phyloP scores from a whole-genome alignment of 2,329 filamentous ascomycete species.

The Fusarium tupiense region DNA sequence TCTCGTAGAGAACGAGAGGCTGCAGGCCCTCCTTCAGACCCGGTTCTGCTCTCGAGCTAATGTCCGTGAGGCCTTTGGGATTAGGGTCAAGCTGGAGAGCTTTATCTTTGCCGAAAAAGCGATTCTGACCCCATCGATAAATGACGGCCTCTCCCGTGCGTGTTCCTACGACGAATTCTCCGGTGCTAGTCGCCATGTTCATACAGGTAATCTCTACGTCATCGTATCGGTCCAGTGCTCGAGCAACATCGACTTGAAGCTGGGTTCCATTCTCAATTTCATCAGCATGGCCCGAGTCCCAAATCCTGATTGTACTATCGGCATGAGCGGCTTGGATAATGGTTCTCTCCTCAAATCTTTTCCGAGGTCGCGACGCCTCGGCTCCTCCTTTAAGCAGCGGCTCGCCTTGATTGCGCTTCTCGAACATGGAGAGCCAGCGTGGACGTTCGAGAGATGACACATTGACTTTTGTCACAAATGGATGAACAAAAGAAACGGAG shows the following conservation, averaged over 20 bases:
- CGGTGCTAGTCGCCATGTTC: conserved; percentile 81
- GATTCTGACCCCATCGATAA: conserved; percentile 89
- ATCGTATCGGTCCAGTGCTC: conserved; percentile 81
- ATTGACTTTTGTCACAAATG: conserved; percentile 79
- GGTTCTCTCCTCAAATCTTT: conserved; percentile 83
- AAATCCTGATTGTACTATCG: conserved; percentile 90
- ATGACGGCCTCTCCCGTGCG: conserved; percentile 84
- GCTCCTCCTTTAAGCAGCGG: conserved; percentile 82
- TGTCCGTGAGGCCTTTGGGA: conserved; percentile 77
- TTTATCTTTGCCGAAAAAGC: conserved; percentile 72
- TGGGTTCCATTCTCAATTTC: conserved; percentile 88
- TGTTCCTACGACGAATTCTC: conserved; percentile 86
- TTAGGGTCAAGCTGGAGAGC: conserved; percentile 62
- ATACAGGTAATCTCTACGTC: conserved; percentile 81
- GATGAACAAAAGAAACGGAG: conserved; percentile 87
- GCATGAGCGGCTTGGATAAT: conserved; percentile 88
- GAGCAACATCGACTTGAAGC: conserved; percentile 86
- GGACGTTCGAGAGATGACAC: conserved; percentile 80
- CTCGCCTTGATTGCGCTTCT: conserved; percentile 82
- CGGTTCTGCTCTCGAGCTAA: conserved; percentile 76
- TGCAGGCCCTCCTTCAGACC: conserved; percentile 81
- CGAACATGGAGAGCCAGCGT: conserved; percentile 90
- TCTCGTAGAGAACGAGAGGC: conserved; percentile 82
- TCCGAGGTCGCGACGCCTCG: conserved; percentile 73
- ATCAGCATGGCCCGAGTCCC: conserved; percentile 92